Evolutionary conservation across 805 yeast species (phyloP), one percentile per base, ranked within the genome.

Genomic region (Tetrapisispora arboricola): DNA sequence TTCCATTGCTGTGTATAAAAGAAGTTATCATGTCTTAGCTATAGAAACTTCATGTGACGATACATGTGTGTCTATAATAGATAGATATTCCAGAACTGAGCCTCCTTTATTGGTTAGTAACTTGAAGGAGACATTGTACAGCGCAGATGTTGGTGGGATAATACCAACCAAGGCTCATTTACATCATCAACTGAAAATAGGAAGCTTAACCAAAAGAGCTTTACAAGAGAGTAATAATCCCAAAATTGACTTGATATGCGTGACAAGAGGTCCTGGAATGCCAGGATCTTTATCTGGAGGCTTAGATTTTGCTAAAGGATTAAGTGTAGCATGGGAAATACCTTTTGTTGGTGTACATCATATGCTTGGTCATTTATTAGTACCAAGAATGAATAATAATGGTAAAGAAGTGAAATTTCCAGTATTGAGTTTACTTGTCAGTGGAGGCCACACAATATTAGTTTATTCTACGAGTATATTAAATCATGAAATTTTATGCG

Each of bases 251-350:
- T 56, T 92, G 35, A 72, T 92, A 1, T 83, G 95, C 58, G 95
- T 81, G 4, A 92, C 98, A 0, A 66, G 95, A 49, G 98, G 98
- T 0, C 98, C 98, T 0, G 98, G 98, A 0, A 86, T 92, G 96
- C 74, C 78, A 8, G 96, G 96, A 0, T 81, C 94, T 0, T 66
- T 92, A 12, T 72, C 85, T 9, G 80, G 85, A 0, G 94, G 96
- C 1, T 66, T 83, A 19, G 92, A 84, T 53, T 62, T 85, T 31
- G 95, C 94, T 0, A 82, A 85, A 51, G 98, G 97, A 0, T 64
- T 92, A 11, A 66, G 87, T 1, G 63, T 82, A 0, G 96, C 88
- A 0, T 82, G 86, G 81, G 59, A 72, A 12, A 72, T 67, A 6
- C 96, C 96, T 0, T 53, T 85, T 16, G 66, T 92, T 2, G 97